These are phyloP conservation scores for Polyporus tsugae DNA, from an alignment of 1,284 basidiomycete genomes.

Conservation along the genomic window DNA sequence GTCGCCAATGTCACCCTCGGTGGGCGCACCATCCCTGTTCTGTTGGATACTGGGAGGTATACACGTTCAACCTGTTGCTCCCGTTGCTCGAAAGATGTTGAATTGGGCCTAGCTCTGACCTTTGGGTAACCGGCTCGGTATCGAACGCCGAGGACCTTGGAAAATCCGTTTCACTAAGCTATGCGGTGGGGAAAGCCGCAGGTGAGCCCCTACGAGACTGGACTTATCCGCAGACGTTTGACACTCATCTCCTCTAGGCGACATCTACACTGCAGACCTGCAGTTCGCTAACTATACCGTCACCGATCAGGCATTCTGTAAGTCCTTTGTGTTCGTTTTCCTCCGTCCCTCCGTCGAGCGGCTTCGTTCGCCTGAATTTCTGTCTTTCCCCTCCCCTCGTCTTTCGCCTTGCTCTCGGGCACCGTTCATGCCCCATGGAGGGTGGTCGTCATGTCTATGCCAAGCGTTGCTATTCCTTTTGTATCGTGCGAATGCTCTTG, in stretches of 20 bases:
- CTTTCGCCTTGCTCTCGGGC: background rate
- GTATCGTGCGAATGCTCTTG: background rate
- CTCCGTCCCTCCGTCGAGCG: background rate
- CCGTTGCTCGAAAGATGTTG: slow-evolving; percentile 4
- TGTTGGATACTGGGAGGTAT: slow-evolving; percentile 77
- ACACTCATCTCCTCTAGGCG: slow-evolving; percentile 49
- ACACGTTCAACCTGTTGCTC: background rate
- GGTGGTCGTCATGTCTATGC: background rate
- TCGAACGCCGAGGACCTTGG: slow-evolving; percentile 64
- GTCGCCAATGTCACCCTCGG: slow-evolving; percentile 59
- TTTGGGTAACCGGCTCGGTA: slow-evolving; percentile 63
- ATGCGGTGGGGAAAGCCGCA: slow-evolving; percentile 72
- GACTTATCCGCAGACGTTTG: background rate
- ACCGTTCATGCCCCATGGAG: background rate
- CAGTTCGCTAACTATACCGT: slow-evolving; percentile 66
- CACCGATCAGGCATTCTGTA: slow-evolving; percentile 74
- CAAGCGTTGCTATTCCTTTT: background rate
- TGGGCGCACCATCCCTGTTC: slow-evolving; percentile 51
- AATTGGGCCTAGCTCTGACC: slow-evolving; percentile 57
- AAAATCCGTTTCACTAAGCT: slow-evolving; percentile 61
- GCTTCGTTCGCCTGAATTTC: background rate
- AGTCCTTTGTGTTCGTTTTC: slow-evolving; percentile 40
- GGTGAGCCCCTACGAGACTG: slow-evolving; percentile 47
- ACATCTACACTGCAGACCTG: slow-evolving; percentile 64
- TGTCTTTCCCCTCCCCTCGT: background rate